These are phyloP conservation scores for Protomyces pachydermus DNA, from an alignment of 1,139 yeast genomes.

Conservation along the genomic window DNA sequence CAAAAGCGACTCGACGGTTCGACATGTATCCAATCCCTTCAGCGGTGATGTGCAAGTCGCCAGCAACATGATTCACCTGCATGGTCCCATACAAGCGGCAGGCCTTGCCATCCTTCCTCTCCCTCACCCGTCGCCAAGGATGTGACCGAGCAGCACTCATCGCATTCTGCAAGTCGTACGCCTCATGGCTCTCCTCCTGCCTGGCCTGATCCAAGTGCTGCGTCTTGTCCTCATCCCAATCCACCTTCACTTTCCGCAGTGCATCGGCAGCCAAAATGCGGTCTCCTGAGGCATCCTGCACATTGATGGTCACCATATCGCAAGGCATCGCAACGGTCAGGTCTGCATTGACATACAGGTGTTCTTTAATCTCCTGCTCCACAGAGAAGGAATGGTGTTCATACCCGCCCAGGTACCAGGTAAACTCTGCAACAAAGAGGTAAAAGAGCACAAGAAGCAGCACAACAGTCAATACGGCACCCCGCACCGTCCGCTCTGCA, in stretches of 20 bases:
- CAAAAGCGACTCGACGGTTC: slow-evolving; percentile 14
- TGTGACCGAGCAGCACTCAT: slow-evolving; percentile 28
- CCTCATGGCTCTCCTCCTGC: slow-evolving; percentile 26
- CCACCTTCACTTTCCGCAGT: slow-evolving; percentile 44
- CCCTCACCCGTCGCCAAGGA: slow-evolving; percentile 37
- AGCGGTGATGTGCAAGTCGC: slow-evolving; percentile 80
- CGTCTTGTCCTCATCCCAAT: slow-evolving; percentile 30
- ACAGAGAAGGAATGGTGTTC: slow-evolving; percentile 75
- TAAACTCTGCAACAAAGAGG: slow-evolving; percentile 79
- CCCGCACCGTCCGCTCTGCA: slow-evolving; percentile 74
- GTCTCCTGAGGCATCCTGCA: slow-evolving; percentile 72
- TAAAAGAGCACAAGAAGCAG: slow-evolving; percentile 44
- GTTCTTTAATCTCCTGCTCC: slow-evolving; percentile 49
- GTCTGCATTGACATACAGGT: slow-evolving; percentile 69
- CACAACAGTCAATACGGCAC: slow-evolving; percentile 46
- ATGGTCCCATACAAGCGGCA: slow-evolving; percentile 85
- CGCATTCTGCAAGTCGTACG: slow-evolving; percentile 27
- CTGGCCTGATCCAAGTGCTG: slow-evolving; percentile 31
- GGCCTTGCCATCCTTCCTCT: slow-evolving; percentile 65
- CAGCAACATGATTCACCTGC: slow-evolving; percentile 79
- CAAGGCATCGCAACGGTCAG: slow-evolving; percentile 83
- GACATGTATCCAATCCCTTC: slow-evolving; percentile 56
- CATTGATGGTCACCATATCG: slow-evolving; percentile 65
- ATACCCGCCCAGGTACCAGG: slow-evolving; percentile 78
- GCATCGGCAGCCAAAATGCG: slow-evolving; percentile 70